Evolutionary conservation across 495 filamentous ascomycete species (phyloP).

Genomic region (Entonaema liquescens): DNA sequence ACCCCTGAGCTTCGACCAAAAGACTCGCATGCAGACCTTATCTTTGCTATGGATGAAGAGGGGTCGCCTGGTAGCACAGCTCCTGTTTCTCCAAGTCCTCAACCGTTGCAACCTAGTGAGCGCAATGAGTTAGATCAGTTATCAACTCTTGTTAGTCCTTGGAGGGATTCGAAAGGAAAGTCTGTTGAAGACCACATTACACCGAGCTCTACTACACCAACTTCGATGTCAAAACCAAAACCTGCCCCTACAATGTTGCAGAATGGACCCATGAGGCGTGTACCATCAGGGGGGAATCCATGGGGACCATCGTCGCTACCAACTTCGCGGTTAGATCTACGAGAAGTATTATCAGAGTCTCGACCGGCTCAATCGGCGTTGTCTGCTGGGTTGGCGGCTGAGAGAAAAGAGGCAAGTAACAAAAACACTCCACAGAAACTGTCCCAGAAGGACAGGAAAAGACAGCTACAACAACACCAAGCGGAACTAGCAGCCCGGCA

Average conservation of each 20-base stretch:
- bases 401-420: constrained; percentile 50
- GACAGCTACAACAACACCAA: constrained; percentile 75
- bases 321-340: constrained; percentile 74
- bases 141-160: constrained; percentile 31
- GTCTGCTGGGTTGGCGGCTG: constrained; percentile 72
- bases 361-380: constrained; percentile 72
- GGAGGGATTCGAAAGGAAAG: constrained; percentile 50
- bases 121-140: constrained; percentile 35
- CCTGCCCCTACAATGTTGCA: constrained; percentile 11
- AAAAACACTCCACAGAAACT: constrained; percentile 63
- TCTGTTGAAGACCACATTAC: constrained; percentile 35
- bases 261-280: constrained; percentile 6
- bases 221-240: neutral
- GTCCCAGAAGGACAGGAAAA: constrained; percentile 92
- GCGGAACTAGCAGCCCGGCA: constrained; percentile 65
- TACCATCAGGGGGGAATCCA: constrained; percentile 52
- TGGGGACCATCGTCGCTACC: constrained; percentile 69
- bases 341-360: constrained; percentile 85
- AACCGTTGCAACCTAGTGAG: neutral
- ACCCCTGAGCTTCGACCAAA: constrained; percentile 71
- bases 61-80: constrained; percentile 30
- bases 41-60: constrained; percentile 97
- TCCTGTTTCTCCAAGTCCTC: constrained; percentile 33
- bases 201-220: constrained; percentile 12
- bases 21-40: constrained; percentile 75